Evolutionary conservation across 352 stramenopile genomes (phyloP).

Genomic region (Phytophthora sansomeana): DNA sequence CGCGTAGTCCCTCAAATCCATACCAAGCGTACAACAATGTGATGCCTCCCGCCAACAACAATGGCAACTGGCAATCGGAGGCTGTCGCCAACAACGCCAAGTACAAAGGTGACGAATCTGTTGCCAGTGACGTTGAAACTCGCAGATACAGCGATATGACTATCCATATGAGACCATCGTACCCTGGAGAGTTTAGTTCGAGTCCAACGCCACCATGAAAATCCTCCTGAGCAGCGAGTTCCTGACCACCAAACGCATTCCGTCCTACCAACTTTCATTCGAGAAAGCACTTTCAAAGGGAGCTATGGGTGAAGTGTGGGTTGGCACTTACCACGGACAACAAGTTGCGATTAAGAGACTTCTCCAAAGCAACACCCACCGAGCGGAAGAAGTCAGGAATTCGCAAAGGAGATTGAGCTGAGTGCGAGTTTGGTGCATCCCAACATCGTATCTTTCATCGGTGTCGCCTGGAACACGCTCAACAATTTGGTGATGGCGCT

Average conservation of each 20-base stretch:
- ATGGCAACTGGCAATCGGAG: background rate
- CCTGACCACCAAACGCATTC: constrained; percentile 20
- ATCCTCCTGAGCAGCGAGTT: constrained; percentile 23
- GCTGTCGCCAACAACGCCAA: background rate
- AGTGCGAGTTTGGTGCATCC: constrained; percentile 26
- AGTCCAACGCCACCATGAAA: constrained; percentile 22
- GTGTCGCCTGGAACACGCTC: no score
- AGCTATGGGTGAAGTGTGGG: constrained; percentile 62
- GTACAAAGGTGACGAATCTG: background rate
- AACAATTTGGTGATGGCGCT: no score
- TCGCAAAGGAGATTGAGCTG: constrained; percentile 46
- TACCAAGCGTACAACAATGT: background rate
- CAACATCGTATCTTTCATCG: no score
- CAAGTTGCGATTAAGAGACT: constrained; percentile 54
- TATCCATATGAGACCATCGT: constrained; percentile 1
- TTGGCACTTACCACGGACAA: constrained; percentile 33
- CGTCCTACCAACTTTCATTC: constrained; percentile 33
- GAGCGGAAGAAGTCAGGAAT: constrained; percentile 43
- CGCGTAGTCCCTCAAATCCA: background rate
- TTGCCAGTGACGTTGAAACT: background rate
- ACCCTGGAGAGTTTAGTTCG: background rate
- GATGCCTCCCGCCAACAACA: background rate
- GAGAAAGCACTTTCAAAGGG: constrained; percentile 43
- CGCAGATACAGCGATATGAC: constrained; percentile 20
- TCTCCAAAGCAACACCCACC: constrained; percentile 33